These are phyloP conservation scores for Diaporthe sp. DNA, from an alignment of 2,329 filamentous ascomycete species.

Conservation along the genomic window DNA sequence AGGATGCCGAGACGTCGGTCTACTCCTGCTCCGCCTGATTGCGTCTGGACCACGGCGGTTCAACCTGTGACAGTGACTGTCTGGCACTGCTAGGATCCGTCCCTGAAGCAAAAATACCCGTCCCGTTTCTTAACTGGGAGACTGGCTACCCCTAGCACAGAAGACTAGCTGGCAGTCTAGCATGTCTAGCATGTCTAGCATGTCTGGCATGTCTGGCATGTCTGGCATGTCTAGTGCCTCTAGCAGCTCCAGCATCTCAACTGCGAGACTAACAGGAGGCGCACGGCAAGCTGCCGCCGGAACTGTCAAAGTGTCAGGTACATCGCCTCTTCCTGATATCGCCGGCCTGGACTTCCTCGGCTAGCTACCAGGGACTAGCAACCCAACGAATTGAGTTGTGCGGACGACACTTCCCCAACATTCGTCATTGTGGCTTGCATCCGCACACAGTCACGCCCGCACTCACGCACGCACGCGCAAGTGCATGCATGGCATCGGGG, in stretches of 20 bases:
- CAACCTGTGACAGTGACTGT: slow-evolving; percentile 32
- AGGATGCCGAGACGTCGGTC: slow-evolving; percentile 23
- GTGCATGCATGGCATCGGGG: not conserved
- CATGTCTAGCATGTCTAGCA: not conserved
- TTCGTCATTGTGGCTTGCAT: slow-evolving; percentile 21
- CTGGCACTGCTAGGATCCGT: slow-evolving; percentile 16
- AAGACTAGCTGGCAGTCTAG: not conserved
- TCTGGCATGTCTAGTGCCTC: not conserved
- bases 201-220: not conserved
- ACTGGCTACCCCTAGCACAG: not conserved
- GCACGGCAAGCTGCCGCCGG: not conserved
- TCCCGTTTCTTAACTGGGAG: not conserved
- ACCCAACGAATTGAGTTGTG: slow-evolving; percentile 17
- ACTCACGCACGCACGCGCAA: slow-evolving; percentile 5
- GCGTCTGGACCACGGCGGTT: slow-evolving; percentile 18
- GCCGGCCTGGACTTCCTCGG: not conserved
- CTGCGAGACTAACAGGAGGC: slow-evolving; percentile 15
- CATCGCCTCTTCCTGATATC: not conserved
- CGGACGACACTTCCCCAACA: slow-evolving; percentile 14
- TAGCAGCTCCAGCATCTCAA: not conserved
- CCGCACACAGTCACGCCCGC: not conserved
- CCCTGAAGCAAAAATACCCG: slow-evolving; percentile 14
- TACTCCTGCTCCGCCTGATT: slow-evolving; percentile 16
- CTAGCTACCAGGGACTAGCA: slow-evolving; percentile 12
- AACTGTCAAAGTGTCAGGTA: slow-evolving; percentile 28